Conservation (phyloP, 371 early-diverging fungal species). For the Mucor irregularis region DNA sequence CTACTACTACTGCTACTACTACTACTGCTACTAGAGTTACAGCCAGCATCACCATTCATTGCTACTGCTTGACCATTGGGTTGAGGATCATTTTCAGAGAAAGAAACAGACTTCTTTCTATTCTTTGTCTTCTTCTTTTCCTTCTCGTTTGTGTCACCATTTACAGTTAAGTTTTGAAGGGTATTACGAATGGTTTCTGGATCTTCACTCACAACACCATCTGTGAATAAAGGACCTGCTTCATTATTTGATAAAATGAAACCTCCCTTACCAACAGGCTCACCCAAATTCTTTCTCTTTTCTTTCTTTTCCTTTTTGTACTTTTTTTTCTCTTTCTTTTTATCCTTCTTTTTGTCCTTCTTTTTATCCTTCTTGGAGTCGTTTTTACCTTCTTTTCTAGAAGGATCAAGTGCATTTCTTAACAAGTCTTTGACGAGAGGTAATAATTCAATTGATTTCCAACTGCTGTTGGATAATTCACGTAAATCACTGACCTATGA, state of each 20-base stretch:
- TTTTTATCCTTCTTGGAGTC: conserved; percentile 15
- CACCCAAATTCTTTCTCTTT: conserved; percentile 24
- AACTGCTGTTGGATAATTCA: conserved; percentile 59
- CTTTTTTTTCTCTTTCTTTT: conserved; percentile 29
- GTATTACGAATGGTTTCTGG: conserved; percentile 43
- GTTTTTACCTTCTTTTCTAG: not conserved
- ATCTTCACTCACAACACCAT: conserved; percentile 7
- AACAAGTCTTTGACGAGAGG: conserved; percentile 35
- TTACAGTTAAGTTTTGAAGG: conserved; percentile 30
- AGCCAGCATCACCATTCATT: not conserved
- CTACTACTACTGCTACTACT: conserved; percentile 22
- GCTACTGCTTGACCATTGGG: not conserved
- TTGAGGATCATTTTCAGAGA: conserved; percentile 19
- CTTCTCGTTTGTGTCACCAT: conserved; percentile 4
- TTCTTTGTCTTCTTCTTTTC: not conserved
- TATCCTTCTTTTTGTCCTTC: conserved; percentile 27
- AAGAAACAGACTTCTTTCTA: conserved; percentile 29
- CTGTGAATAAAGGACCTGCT: conserved; percentile 8
- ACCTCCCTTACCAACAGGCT: conserved; percentile 21
- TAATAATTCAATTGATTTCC: conserved; percentile 52
- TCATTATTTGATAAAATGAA: not conserved
- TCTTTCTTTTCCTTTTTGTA: conserved; percentile 23
- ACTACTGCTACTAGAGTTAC: conserved; percentile 25
- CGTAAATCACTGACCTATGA: conserved; percentile 57
- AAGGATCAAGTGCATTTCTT: conserved; percentile 17